phyloP scores from a whole-genome alignment of 192 early-diverging fungal genomes.

The Podochytrium sp. region DNA sequence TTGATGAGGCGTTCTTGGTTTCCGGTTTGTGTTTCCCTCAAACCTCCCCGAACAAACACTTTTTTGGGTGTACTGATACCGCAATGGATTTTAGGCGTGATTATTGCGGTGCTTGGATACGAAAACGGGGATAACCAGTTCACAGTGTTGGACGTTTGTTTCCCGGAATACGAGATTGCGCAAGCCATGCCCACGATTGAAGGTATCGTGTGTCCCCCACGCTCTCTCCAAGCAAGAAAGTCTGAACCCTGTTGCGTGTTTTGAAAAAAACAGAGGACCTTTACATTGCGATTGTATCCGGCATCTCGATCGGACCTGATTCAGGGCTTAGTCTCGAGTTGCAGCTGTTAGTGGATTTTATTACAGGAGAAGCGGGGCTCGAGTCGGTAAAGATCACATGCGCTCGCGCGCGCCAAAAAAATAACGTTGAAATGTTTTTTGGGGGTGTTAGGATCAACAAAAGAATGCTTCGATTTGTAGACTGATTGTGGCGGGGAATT shows the following conservation, averaged over 20 bases:
- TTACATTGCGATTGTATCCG: constrained; percentile 83
- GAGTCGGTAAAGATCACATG: no score
- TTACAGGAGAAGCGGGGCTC: constrained; percentile 76
- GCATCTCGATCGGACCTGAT: constrained; percentile 67
- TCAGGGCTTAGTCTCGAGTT: constrained; percentile 57
- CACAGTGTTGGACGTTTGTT: constrained; percentile 83
- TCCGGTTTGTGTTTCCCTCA: constrained; percentile 60
- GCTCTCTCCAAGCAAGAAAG: no score
- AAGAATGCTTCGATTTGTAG: constrained; percentile 63
- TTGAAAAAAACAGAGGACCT: constrained; percentile 45
- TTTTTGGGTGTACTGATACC: background rate
- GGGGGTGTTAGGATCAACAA: constrained; percentile 55
- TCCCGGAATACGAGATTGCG: constrained; percentile 51
- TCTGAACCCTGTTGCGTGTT: no score
- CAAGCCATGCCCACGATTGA: constrained; percentile 23
- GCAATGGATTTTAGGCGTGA: constrained; percentile 54
- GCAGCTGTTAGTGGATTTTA: constrained; percentile 77
- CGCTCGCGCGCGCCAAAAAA: no score
- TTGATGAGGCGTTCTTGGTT: constrained; percentile 63
- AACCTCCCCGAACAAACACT: background rate
- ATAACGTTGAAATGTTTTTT: background rate
- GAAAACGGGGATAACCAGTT: constrained; percentile 81
- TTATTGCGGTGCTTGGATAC: constrained; percentile 78
- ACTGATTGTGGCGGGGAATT: constrained; percentile 79
- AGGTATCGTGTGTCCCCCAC: background rate